These are phyloP conservation scores for Thalassiosira exigua DNA, from an alignment of 352 stramenopile species.

Conservation along the genomic window DNA sequence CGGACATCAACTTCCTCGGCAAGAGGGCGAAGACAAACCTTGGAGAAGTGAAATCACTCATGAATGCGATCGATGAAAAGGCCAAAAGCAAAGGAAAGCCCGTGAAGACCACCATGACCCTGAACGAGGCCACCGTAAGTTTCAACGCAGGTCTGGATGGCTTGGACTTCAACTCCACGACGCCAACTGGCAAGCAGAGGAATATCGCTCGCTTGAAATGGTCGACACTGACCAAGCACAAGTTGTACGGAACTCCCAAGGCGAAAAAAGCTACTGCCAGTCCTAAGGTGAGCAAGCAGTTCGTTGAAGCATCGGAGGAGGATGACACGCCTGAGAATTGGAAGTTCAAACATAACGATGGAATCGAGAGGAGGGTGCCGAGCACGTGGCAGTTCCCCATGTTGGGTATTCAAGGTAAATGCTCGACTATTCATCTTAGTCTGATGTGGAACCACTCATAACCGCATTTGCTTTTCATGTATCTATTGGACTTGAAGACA, in stretches of 20 bases:
- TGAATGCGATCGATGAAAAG: constrained; percentile 17
- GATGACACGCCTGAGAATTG: constrained; percentile 6
- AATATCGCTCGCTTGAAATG: constrained; percentile 36
- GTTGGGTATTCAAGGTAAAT: no score
- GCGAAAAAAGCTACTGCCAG: neutral
- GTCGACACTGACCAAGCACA: constrained; percentile 23
- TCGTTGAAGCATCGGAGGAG: neutral
- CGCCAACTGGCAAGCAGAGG: constrained; percentile 10
- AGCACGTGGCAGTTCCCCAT: constrained; percentile 37
- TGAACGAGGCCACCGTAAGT: neutral
- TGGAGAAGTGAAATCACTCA: constrained; percentile 13
- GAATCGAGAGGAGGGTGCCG: constrained; percentile 22
- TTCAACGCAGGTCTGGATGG: constrained; percentile 14
- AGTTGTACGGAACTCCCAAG: neutral
- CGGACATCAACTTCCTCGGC: constrained; percentile 22
- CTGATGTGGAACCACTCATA: no score
- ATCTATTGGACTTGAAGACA: constrained; percentile 25
- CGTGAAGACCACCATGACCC: constrained; percentile 8
- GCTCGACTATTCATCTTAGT: no score
- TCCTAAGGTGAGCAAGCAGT: neutral
- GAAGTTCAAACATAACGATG: constrained; percentile 27
- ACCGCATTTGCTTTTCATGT: no score
- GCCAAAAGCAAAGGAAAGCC: constrained; percentile 5
- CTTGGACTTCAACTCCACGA: constrained; percentile 10
- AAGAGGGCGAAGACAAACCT: constrained; percentile 26